Conservation (phyloP, 2,329 filamentous ascomycete genomes). For the Rhytidhysteron rufulum region DNA sequence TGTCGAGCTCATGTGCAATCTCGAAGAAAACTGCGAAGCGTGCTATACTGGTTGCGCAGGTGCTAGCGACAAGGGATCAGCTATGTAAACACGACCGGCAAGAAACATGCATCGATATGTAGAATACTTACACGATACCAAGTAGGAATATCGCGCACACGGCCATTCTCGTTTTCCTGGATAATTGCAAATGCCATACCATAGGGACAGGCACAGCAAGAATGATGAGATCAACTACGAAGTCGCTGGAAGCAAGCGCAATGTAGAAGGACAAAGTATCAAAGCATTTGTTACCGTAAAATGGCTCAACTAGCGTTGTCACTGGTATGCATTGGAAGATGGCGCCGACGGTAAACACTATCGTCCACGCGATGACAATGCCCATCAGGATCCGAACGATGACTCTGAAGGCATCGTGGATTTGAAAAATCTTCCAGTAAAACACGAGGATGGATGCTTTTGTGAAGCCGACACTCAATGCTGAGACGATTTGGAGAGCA, state of each 20-base stretch:
- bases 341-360: conserved; percentile 20
- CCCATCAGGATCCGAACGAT: conserved; percentile 17
- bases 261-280: conserved; percentile 20
- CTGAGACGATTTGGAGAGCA: too few relatives aligned
- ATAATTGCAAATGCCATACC: conserved; percentile 17
- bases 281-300: conserved; percentile 20
- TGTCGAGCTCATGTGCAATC: conserved; percentile 16
- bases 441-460: conserved; percentile 28
- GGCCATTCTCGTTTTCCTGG: conserved; percentile 15
- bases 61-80: too few relatives aligned
- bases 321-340: conserved; percentile 27
- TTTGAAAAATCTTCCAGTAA: conserved; percentile 25
- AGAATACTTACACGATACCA: conserved; percentile 13
- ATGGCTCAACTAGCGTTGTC: conserved; percentile 22
- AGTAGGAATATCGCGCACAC: conserved; percentile 19
- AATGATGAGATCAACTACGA: conserved; percentile 19
- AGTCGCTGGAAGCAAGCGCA: conserved; percentile 15
- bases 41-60: conserved; percentile 19
- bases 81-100: too few relatives aligned
- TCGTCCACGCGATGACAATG: conserved; percentile 19
- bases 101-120: too few relatives aligned
- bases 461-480: conserved; percentile 20
- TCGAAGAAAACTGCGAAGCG: conserved; percentile 16
- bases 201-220: conserved; percentile 22
- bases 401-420: conserved; percentile 16